These are phyloP conservation scores for Aphanomyces astaci DNA, from an alignment of 352 stramenopile genomes.

Conservation along the genomic window DNA sequence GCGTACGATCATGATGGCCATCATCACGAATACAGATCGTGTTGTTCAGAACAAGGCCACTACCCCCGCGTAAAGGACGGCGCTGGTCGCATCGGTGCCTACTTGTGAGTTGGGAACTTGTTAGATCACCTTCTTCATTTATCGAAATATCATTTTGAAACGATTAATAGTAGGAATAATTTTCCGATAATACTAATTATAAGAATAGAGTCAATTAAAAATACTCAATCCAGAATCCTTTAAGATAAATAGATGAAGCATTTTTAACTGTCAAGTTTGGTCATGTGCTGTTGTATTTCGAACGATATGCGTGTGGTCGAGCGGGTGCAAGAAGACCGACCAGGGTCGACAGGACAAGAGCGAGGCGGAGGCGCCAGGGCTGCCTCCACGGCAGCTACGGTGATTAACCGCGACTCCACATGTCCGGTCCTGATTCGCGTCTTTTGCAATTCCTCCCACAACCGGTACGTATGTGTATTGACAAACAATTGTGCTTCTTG, in stretches of 20 bases:
- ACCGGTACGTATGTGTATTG: constrained; percentile 36
- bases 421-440: constrained; percentile 62
- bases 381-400: not conserved
- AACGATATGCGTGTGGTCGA: constrained; percentile 19
- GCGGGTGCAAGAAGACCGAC: not conserved
- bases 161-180: no score
- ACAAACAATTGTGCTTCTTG: not conserved
- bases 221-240: not conserved
- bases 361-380: not conserved
- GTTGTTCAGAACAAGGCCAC: not conserved
- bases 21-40: not conserved
- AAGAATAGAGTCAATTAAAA: no score
- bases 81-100: not conserved
- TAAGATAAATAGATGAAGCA: no score
- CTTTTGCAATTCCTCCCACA: constrained; percentile 49
- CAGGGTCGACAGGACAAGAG: not conserved
- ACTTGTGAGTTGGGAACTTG: not conserved
- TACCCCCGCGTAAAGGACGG: not conserved
- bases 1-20: no score
- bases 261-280: not conserved
- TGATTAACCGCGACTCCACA: constrained; percentile 54
- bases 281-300: no score
- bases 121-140: no score
- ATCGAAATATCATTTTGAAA: not conserved
- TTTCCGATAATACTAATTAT: no score